Evolutionary conservation across 73 alveolate species (phyloP), one percentile per base, ranked within the genome.

Genomic region (Stentor coeruleus): DNA sequence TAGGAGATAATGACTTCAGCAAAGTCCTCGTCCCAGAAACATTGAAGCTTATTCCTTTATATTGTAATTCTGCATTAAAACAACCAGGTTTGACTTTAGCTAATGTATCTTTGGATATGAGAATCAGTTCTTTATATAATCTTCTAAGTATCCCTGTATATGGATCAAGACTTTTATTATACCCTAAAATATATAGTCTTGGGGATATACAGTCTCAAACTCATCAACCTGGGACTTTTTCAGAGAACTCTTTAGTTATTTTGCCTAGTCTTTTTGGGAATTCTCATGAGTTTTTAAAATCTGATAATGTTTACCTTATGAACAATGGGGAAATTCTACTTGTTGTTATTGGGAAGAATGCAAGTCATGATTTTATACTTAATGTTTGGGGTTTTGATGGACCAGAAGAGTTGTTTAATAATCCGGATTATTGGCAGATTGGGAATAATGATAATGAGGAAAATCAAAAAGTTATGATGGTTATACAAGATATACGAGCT

Each of bases 21-120:
- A 39, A 20, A 75, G 28, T 35, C 14, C 11, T 35, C 15, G 31
- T 87, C 3, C 93, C 96, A 49, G 96, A 90, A 6, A 30, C 79
- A 20, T 58, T 90, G 3, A 84, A 74, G 55, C 74, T 82, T 3
- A 39, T 87, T 37, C 92, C 93, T 2, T 59, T 88, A 14, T 90
- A 90, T 76, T 30, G 72, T 3, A 66, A 66, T 2, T 66, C 79
- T 66, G 39, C 39, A 40, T 11, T 66, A 40, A 66, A 66, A 66
- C n/a, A 20, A 28, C 79, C 79, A 0, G 79, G 40, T 1, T 66
- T 66, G n/a, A 20, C 79, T 20, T 37, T 66, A 14, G 1, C 42
- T 66, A 11, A 26, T 33, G 79, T 26, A 26, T 1, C 15, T 66
- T 20, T 20, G n/a, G 41, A 20, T 1, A 26, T 26, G 33, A 66